A percentile compares a stretch with the other conserved stretches of the same genome.
phyloP scores from a whole-genome alignment of 164 flowering plant species.

The Chimonanthus salicifolius region DNA sequence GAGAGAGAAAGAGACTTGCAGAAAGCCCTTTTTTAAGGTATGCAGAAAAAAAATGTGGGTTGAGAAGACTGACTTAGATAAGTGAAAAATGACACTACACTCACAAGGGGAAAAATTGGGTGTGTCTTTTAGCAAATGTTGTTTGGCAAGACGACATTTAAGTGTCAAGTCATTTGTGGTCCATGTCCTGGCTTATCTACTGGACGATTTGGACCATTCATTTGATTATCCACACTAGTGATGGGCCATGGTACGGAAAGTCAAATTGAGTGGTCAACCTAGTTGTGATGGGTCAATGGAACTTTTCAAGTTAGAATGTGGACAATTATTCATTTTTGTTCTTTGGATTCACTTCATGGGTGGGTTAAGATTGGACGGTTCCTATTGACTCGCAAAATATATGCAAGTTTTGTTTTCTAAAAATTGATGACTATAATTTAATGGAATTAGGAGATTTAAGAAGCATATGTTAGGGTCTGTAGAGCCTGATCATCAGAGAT shows the following conservation, averaged over 20 bases:
- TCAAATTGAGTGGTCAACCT: background rate
- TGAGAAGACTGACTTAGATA: background rate
- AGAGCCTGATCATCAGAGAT: too few species aligned
- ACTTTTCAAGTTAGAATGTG: background rate
- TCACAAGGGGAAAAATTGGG: background rate
- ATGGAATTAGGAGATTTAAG: too few species aligned
- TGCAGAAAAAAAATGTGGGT: background rate
- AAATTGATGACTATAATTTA: too few species aligned
- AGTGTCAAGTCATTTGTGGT: background rate
- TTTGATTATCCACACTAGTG: background rate
- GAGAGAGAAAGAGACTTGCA: constrained; percentile 5
- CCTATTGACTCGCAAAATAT: too few species aligned
- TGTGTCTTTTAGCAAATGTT: background rate
- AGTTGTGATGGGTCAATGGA: background rate
- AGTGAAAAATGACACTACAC: background rate
- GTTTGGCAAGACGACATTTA: background rate
- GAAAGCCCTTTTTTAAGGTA: background rate
- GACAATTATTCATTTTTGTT: background rate
- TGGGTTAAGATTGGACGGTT: background rate
- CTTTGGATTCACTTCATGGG: background rate
- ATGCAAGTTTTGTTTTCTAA: too few species aligned
- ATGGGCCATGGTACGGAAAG: background rate
- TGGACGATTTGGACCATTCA: background rate
- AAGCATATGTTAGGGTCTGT: too few species aligned
- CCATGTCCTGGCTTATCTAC: background rate